Percentiles rank a stretch among this genome's conserved stretches.
Conservation (phyloP, 75 land plant genomes). For the Sequoiadendron giganteum region DNA sequence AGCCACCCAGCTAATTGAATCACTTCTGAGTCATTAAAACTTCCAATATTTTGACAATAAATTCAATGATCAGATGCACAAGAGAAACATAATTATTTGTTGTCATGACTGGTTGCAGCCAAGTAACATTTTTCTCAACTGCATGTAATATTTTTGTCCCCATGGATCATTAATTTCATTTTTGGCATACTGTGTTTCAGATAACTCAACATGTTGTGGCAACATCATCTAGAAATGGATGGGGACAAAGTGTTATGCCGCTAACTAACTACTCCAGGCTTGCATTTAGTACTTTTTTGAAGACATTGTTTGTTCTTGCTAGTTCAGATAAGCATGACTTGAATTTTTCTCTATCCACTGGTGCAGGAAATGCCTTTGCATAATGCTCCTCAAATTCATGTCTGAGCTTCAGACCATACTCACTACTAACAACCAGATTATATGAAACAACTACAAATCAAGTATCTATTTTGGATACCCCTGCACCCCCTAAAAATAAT, state of each 20-base stretch:
- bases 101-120: too few relatives aligned
- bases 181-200: conserved; percentile 79
- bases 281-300: conserved; percentile 19
- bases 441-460: conserved; percentile 36
- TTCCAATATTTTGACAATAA: too few relatives aligned
- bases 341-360: conserved; percentile 44
- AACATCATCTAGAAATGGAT: conserved; percentile 70
- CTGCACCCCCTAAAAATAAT: conserved; percentile 69
- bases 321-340: conserved; percentile 81
- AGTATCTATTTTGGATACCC: conserved; percentile 66
- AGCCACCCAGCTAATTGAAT: conserved; percentile 31
- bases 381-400: too few relatives aligned
- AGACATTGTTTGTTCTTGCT: conserved; percentile 58
- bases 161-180: conserved; percentile 81
- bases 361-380: conserved; percentile 4
- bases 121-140: too few relatives aligned
- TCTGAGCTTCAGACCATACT: conserved; percentile 52
- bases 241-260: conserved; percentile 69
- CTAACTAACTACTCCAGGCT: conserved; percentile 81
- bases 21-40: too few relatives aligned
- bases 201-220: conserved; percentile 81
- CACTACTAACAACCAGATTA: conserved; percentile 49
- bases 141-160: too few relatives aligned
- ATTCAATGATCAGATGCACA: too few relatives aligned
- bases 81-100: too few relatives aligned